Evolutionary conservation across 768 basidiomycete genomes (phyloP).

Genomic region (Agaricus blazei): DNA sequence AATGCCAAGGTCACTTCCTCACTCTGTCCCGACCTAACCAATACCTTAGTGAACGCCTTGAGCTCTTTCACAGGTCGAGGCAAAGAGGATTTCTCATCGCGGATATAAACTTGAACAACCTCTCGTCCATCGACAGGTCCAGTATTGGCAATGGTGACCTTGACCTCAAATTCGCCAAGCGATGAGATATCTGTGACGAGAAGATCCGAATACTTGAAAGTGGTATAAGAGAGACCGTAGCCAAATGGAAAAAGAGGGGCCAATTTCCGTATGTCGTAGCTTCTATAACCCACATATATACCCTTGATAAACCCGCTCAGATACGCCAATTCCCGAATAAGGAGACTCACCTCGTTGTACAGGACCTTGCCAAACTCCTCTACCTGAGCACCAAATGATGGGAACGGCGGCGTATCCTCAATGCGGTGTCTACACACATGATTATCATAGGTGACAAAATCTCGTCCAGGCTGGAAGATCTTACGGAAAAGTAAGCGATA

Average conservation of each 20-base stretch:
- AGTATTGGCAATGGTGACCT: slow-evolving; percentile 41
- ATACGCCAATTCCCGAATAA: slow-evolving; percentile 6
- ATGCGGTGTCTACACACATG: slow-evolving; percentile 31
- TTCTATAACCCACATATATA: slow-evolving; percentile 49
- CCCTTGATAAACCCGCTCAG: slow-evolving; percentile 23
- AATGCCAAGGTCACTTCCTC: slow-evolving; percentile 32
- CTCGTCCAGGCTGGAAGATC: slow-evolving; percentile 11
- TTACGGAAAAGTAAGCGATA: slow-evolving; percentile 51
- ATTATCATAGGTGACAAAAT: neutral
- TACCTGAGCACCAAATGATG: slow-evolving; percentile 37
- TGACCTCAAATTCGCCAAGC: slow-evolving; percentile 30
- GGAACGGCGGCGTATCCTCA: slow-evolving; percentile 47
- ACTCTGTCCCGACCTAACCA: slow-evolving; percentile 37
- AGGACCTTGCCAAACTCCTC: slow-evolving; percentile 39
- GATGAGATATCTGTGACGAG: slow-evolving; percentile 25
- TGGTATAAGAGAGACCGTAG: slow-evolving; percentile 56
- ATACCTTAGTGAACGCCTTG: slow-evolving; percentile 43
- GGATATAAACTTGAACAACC: slow-evolving; percentile 43
- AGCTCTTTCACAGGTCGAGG: slow-evolving; percentile 44
- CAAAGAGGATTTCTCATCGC: slow-evolving; percentile 34
- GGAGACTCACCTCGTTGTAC: slow-evolving; percentile 36
- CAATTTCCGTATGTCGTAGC: slow-evolving; percentile 40
- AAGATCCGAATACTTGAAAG: slow-evolving; percentile 46
- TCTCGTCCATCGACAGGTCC: slow-evolving; percentile 41
- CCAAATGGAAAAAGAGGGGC: slow-evolving; percentile 51